These are phyloP conservation scores for Coix lacrymajobi DNA, from an alignment of 176 grass and related monocot genomes.

Conservation along the genomic window DNA sequence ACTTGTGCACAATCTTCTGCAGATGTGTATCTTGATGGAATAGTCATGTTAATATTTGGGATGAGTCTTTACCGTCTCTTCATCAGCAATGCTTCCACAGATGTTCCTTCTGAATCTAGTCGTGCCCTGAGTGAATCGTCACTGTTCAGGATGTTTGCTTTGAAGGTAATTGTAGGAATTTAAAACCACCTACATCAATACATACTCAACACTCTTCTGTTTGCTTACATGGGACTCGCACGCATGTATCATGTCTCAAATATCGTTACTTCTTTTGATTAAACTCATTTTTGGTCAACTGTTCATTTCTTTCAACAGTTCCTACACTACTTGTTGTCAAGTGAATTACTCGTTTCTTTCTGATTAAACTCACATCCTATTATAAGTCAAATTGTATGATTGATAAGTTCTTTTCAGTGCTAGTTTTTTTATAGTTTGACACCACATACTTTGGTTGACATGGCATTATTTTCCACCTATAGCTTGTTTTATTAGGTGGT, in stretches of 20 bases:
- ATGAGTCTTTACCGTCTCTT: conserved; percentile 95
- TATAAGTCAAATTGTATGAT: too few species aligned
- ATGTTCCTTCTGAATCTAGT: conserved; percentile 43
- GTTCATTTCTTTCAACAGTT: neutral
- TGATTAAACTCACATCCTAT: too few species aligned
- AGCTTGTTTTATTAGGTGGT: too few species aligned
- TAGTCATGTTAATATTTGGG: conserved; percentile 94
- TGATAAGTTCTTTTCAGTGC: too few species aligned
- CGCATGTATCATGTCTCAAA: neutral
- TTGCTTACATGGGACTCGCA: neutral
- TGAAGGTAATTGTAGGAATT: conserved; percentile 52
- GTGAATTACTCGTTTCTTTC: neutral
- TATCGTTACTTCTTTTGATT: neutral
- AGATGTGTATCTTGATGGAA: conserved; percentile 98
- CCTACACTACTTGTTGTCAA: neutral
- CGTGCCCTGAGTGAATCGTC: conserved; percentile 77
- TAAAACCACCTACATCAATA: neutral
- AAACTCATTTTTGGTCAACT: neutral
- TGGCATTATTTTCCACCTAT: too few species aligned
- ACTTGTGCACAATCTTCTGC: neutral
- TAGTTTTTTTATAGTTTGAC: too few species aligned
- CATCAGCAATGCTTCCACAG: conserved; percentile 68
- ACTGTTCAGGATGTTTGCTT: conserved; percentile 90
- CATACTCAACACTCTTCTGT: neutral
- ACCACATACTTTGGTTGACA: too few species aligned